phyloP scores from a whole-genome alignment of 2,329 filamentous ascomycete genomes.

The Coniosporium tulheliwenetii region DNA sequence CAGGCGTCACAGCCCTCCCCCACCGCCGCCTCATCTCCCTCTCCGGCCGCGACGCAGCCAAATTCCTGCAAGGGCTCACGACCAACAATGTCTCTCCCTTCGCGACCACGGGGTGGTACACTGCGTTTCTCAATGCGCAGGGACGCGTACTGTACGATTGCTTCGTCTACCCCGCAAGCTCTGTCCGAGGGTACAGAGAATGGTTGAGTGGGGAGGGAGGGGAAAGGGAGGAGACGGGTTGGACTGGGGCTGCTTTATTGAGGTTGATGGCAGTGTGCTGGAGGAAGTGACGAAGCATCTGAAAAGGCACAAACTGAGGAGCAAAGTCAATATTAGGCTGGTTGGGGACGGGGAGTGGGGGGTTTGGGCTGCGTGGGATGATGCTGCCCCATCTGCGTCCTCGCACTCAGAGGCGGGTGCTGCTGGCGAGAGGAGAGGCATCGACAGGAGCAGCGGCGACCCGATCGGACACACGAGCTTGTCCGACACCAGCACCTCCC shows the following conservation, averaged over 20 bases:
- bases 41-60: conserved; percentile 61
- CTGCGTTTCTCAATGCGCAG: conserved; percentile 67
- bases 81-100: conserved; percentile 48
- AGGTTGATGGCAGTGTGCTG: conserved; percentile 59
- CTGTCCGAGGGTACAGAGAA: conserved; percentile 12
- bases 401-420: conserved; percentile 18
- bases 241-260: conserved; percentile 51
- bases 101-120: conserved; percentile 47
- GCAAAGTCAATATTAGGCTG: conserved; percentile 56
- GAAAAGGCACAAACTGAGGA: conserved; percentile 70
- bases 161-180: conserved; percentile 57
- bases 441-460: no score
- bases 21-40: conserved; percentile 68
- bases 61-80: conserved; percentile 78
- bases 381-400: no score
- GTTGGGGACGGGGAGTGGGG: conserved; percentile 48
- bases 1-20: conserved; percentile 40
- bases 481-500: not conserved
- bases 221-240: conserved; percentile 5
- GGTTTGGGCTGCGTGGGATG: conserved; percentile 62
- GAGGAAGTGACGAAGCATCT: conserved; percentile 53
- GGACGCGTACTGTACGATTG: conserved; percentile 80
- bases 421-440: not conserved
- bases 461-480: no score
- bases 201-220: conserved; percentile 7